A percentile compares a stretch with the other conserved stretches of the same genome.
Conservation (phyloP, 1,139 yeast species). For the Yamadazyma blattariae region DNA sequence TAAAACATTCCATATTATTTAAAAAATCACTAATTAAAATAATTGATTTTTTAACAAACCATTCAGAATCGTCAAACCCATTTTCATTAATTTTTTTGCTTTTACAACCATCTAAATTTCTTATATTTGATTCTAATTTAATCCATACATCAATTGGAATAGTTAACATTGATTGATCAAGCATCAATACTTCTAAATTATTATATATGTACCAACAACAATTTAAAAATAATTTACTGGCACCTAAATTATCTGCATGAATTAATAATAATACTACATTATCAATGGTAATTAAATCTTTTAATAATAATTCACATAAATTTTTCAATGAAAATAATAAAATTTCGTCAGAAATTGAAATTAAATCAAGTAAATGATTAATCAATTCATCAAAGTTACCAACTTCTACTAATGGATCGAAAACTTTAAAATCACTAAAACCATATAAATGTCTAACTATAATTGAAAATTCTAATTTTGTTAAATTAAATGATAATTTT, state of each 20-base stretch:
- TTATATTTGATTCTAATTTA: constrained; percentile 28
- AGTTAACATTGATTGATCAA: constrained; percentile 39
- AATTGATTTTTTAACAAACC: constrained; percentile 24
- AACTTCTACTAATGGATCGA: constrained; percentile 31
- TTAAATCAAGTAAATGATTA: constrained; percentile 53
- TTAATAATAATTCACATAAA: constrained; percentile 59
- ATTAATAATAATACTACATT: constrained; percentile 57
- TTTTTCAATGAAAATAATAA: constrained; percentile 58
- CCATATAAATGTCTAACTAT: constrained; percentile 63
- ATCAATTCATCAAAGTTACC: constrained; percentile 39
- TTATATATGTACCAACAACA: constrained; percentile 69
- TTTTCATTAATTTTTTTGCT: constrained; percentile 17
- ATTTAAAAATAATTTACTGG: constrained; percentile 53
- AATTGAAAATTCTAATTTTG: constrained; percentile 43
- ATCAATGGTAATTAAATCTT: constrained; percentile 57
- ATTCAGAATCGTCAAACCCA: constrained; percentile 8
- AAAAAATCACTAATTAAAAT: constrained; percentile 28
- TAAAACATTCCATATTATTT: constrained; percentile 34
- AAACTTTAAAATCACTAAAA: constrained; percentile 37
- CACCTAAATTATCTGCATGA: constrained; percentile 52
- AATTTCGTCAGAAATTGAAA: constrained; percentile 64
- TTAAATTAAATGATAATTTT: constrained; percentile 37
- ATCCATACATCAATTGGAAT: constrained; percentile 25
- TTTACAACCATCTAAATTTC: constrained; percentile 28
- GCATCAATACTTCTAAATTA: constrained; percentile 62